Evolutionary conservation across 1,139 yeast genomes (phyloP).

Genomic region (Yamadazyma taylorii): DNA sequence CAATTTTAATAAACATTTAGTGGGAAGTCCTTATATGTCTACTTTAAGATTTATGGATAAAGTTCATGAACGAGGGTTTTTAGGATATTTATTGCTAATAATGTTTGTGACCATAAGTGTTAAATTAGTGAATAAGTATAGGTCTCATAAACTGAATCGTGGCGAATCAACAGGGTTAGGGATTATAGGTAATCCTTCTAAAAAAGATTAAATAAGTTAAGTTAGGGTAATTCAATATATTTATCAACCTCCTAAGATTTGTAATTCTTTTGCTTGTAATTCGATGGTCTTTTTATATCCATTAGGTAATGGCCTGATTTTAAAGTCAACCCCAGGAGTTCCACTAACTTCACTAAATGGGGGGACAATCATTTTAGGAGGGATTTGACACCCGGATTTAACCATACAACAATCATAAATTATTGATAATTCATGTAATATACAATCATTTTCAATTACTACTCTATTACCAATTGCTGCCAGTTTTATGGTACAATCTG

Average conservation of each 20-base stretch:
- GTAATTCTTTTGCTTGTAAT: constrained; percentile 36
- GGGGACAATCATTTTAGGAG: constrained; percentile 58
- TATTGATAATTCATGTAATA: constrained; percentile 44
- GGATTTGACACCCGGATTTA: constrained; percentile 48
- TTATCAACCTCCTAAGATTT: constrained; percentile 19
- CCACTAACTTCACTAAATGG: constrained; percentile 57
- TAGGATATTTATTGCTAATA: constrained; percentile 38
- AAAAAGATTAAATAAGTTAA: constrained; percentile 27
- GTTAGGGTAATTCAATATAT: no score
- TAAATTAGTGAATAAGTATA: background rate
- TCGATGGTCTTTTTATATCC: constrained; percentile 47
- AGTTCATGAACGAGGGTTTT: constrained; percentile 44
- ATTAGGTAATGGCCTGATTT: constrained; percentile 32
- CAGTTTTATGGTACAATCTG: constrained; percentile 36
- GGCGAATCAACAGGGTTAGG: constrained; percentile 13
- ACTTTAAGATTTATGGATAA: constrained; percentile 41
- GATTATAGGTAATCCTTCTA: constrained; percentile 22
- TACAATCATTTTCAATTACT: constrained; percentile 44
- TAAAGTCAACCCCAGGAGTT: constrained; percentile 31
- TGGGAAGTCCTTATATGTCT: constrained; percentile 46
- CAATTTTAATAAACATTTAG: constrained; percentile 21
- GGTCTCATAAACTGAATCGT: background rate
- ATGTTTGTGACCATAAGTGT: constrained; percentile 11
- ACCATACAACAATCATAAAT: constrained; percentile 64
- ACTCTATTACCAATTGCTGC: constrained; percentile 62